phyloP scores from a whole-genome alignment of 345 rosid species.

The Isatis tinctoria region DNA sequence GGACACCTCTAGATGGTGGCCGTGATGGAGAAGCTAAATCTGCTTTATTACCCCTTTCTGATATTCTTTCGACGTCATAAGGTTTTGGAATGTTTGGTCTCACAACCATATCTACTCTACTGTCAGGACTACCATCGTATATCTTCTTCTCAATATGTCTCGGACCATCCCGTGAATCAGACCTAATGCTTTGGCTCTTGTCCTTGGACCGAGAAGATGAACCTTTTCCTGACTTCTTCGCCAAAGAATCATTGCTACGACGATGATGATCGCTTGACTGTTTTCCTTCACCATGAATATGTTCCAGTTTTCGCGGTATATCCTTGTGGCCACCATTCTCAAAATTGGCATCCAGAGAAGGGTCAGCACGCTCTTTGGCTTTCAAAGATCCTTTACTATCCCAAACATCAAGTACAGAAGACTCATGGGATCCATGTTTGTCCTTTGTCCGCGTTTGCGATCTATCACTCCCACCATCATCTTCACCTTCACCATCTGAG shows the following conservation, averaged over 20 bases:
- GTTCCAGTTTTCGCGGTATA: constrained; percentile 41
- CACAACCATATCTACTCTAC: constrained; percentile 37
- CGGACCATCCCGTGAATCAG: constrained; percentile 49
- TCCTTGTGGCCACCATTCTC: constrained; percentile 41
- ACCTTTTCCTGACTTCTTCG: constrained; percentile 60
- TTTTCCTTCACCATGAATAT: constrained; percentile 38
- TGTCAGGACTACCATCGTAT: constrained; percentile 41
- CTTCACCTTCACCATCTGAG: constrained; percentile 63
- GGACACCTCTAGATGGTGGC: constrained; percentile 32
- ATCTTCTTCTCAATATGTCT: constrained; percentile 46
- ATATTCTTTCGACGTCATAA: constrained; percentile 29
- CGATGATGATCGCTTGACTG: constrained; percentile 39
- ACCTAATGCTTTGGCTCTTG: constrained; percentile 42
- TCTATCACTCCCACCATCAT: constrained; percentile 59
- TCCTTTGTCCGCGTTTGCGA: constrained; percentile 47
- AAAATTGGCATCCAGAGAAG: constrained; percentile 43
- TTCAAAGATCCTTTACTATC: constrained; percentile 45
- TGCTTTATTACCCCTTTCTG: constrained; percentile 29
- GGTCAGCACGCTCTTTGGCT: constrained; percentile 40
- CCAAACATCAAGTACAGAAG: constrained; percentile 43
- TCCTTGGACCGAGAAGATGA: constrained; percentile 70
- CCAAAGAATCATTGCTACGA: constrained; percentile 40
- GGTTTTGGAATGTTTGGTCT: constrained; percentile 44
- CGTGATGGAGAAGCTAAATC: constrained; percentile 31
- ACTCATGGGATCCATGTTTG: constrained; percentile 46